These are phyloP conservation scores for Pseudocohnilembus persalinus DNA, from an alignment of 169 alveolate genomes.

Conservation along the genomic window DNA sequence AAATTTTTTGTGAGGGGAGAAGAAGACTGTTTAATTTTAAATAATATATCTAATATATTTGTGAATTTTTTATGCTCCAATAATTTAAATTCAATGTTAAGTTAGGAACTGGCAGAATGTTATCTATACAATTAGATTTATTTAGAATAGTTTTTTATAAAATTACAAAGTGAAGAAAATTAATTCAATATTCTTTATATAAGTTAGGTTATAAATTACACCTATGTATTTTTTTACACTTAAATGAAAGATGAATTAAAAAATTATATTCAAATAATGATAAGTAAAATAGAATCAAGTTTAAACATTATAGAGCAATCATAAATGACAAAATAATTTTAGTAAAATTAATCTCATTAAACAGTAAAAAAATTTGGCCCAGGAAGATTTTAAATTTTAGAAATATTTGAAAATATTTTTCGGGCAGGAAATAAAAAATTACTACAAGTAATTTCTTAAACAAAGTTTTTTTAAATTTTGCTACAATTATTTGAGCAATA, in stretches of 20 bases:
- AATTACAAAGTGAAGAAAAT: no score
- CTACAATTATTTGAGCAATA: no score
- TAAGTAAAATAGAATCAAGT: background rate
- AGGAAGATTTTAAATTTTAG: background rate
- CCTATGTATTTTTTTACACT: background rate
- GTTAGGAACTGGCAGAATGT: background rate
- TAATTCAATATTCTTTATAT: no score
- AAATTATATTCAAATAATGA: background rate
- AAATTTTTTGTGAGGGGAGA: background rate
- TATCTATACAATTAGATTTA: no score
- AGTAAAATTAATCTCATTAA: no score
- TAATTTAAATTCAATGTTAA: no score
- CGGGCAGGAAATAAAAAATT: background rate
- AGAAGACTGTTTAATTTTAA: background rate
- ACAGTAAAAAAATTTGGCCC: background rate
- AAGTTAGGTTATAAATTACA: background rate
- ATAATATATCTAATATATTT: no score
- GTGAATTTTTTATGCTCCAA: background rate
- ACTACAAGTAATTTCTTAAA: background rate
- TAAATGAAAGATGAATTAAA: background rate
- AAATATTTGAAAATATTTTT: background rate
- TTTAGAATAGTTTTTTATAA: no score
- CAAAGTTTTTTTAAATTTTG: no score
- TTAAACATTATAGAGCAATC: background rate
- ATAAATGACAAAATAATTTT: no score